These are phyloP conservation scores for Ascochyta koolunga DNA, from an alignment of 2,329 filamentous ascomycete genomes.

Conservation along the genomic window DNA sequence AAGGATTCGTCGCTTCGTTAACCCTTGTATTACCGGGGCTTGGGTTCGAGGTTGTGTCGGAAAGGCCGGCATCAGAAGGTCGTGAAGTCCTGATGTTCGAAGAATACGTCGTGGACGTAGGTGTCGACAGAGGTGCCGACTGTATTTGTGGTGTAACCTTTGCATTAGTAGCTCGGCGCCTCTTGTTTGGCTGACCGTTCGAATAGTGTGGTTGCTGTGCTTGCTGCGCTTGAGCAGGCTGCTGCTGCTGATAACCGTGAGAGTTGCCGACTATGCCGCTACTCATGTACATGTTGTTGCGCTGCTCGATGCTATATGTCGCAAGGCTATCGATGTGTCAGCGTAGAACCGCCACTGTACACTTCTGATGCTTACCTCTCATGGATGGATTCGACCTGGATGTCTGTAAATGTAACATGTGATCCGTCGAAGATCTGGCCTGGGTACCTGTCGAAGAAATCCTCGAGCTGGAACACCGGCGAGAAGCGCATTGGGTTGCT, in stretches of 20 bases:
- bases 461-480: constrained; percentile 81
- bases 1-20: constrained; percentile 27
- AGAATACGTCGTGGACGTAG: constrained; percentile 40
- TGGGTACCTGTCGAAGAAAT: constrained; percentile 85
- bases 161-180: constrained; percentile 38
- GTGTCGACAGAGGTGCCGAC: constrained; percentile 36
- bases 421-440: constrained; percentile 75
- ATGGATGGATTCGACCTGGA: constrained; percentile 64
- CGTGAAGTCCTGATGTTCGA: constrained; percentile 23
- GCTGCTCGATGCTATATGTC: constrained; percentile 46
- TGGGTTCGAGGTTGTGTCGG: constrained; percentile 28
- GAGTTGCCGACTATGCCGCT: constrained; percentile 34
- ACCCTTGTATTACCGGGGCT: constrained; percentile 30
- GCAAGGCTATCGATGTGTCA: constrained; percentile 34
- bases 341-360: neutral
- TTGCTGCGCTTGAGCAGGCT: constrained; percentile 23
- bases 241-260: constrained; percentile 37
- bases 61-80: constrained; percentile 31
- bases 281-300: constrained; percentile 47
- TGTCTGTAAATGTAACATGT: constrained; percentile 73
- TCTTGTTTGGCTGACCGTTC: constrained; percentile 43
- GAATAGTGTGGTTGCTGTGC: constrained; percentile 32
- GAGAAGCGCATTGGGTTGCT: constrained; percentile 74
- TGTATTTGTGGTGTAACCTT: constrained; percentile 26
- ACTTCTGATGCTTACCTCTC: constrained; percentile 55